phyloP scores from a whole-genome alignment of 306 rosid genomes.

The cucumber (Cucumis sativus) region Cucumber_9930_V3 NC_026655.2:17228001-17228500 shows the following conservation, averaged over 20 bases:
- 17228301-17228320: not conserved
- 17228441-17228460: conserved; percentile 4
- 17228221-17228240: not conserved
- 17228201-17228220: not conserved
- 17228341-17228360: not conserved
- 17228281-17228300: not conserved
- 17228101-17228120: not conserved
- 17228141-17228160: not conserved
- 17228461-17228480: not conserved
- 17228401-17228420: not conserved
- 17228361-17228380: not conserved
- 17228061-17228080: not conserved
- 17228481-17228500: not conserved
- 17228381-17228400: not conserved
- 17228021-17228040: not conserved
- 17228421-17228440: not conserved
- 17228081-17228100: not conserved
- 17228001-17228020: not conserved
- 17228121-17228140: not conserved
- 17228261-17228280: not conserved
- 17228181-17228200: not conserved
- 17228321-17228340: not conserved
- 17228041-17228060: not conserved
- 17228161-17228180: not conserved
- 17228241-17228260: not conserved